These are phyloP conservation scores for Yamadazyma trypodendri DNA, from an alignment of 1,139 yeast species.

Conservation along the genomic window DNA sequence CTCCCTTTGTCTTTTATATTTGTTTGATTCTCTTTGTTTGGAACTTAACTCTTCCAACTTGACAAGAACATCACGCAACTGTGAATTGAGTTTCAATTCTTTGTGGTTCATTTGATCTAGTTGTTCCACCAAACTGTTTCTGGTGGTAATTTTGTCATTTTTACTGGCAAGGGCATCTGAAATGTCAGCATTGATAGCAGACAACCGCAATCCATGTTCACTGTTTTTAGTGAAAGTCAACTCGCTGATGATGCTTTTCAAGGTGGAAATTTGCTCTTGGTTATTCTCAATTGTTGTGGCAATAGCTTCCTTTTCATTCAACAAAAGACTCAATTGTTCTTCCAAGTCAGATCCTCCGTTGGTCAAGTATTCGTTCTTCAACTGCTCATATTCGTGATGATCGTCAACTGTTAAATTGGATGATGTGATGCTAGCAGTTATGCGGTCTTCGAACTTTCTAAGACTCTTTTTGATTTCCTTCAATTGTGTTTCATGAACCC, in stretches of 20 bases:
- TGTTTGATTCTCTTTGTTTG: constrained; percentile 69
- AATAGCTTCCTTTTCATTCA: constrained; percentile 46
- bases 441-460: constrained; percentile 40
- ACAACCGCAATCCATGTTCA: constrained; percentile 31
- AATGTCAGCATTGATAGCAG: constrained; percentile 32
- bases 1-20: constrained; percentile 68
- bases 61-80: constrained; percentile 59
- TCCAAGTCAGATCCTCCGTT: constrained; percentile 61
- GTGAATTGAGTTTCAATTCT: constrained; percentile 60
- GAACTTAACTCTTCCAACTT: constrained; percentile 73
- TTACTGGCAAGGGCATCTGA: constrained; percentile 34
- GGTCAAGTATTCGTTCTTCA: constrained; percentile 58
- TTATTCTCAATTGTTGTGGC: constrained; percentile 37
- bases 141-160: constrained; percentile 42
- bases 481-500: constrained; percentile 47
- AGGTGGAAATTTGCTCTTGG: constrained; percentile 44
- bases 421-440: constrained; percentile 24
- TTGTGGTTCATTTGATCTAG: constrained; percentile 47
- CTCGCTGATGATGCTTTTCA: constrained; percentile 38
- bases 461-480: constrained; percentile 44
- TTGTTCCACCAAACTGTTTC: constrained; percentile 39
- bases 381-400: constrained; percentile 55
- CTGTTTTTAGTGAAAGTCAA: constrained; percentile 30
- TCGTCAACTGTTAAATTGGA: constrained; percentile 49
- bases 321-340: constrained; percentile 43